Evolutionary conservation across 1,284 basidiomycete species (phyloP).

Genomic region (Sporisorium sorghi): DNA sequence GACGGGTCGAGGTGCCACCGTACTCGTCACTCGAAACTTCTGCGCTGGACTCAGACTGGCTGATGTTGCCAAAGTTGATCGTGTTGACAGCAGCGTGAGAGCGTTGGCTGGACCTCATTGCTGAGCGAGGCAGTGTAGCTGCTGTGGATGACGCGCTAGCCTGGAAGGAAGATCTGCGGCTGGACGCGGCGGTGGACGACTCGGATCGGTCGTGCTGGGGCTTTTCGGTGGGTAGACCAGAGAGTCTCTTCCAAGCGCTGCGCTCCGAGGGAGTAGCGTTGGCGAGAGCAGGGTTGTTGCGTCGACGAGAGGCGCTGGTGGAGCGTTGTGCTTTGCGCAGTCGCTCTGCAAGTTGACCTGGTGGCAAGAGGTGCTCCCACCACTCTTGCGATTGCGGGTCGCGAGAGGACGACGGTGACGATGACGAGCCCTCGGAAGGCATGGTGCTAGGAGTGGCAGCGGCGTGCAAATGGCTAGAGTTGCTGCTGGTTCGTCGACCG

Average conservation of each 20-base stretch:
- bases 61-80: neutral
- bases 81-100: neutral
- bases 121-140: slow-evolving; percentile 35
- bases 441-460: neutral
- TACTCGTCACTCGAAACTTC: slow-evolving; percentile 48
- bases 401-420: slow-evolving; percentile 6
- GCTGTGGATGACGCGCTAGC: neutral
- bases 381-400: slow-evolving; percentile 48
- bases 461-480: slow-evolving; percentile 8
- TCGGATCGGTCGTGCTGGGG: slow-evolving; percentile 17
- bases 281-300: slow-evolving; percentile 39
- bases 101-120: slow-evolving; percentile 14
- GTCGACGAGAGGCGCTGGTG: slow-evolving; percentile 36
- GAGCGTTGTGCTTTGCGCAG: slow-evolving; percentile 55
- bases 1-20: slow-evolving; percentile 17
- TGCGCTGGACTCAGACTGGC: slow-evolving; percentile 38
- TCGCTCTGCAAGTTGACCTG: slow-evolving; percentile 59
- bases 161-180: slow-evolving; percentile 34
- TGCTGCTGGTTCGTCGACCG: slow-evolving; percentile 27
- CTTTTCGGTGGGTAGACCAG: slow-evolving; percentile 31
- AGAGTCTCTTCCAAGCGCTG: slow-evolving; percentile 45
- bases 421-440: slow-evolving; percentile 6
- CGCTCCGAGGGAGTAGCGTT: slow-evolving; percentile 47
- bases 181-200: slow-evolving; percentile 27
- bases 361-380: slow-evolving; percentile 62